Percentiles rank a stretch among this genome's conserved stretches.
phyloP scores from a whole-genome alignment of 2,329 filamentous ascomycete genomes.

The Clonostachys sp. region DNA sequence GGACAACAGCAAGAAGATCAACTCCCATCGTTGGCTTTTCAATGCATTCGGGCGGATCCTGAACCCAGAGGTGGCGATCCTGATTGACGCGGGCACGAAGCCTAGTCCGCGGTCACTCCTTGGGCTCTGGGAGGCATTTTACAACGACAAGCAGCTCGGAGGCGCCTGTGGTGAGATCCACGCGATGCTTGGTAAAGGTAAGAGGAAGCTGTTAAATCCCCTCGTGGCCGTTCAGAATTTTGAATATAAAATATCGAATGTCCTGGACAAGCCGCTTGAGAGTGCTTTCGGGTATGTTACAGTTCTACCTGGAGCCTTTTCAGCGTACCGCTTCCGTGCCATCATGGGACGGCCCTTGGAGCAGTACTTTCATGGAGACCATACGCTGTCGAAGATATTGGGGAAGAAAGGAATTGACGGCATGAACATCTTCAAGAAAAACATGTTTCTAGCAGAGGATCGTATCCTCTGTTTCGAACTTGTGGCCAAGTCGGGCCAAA shows the following conservation, averaged over 20 bases:
- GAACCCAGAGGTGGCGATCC: constrained; percentile 87
- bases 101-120: constrained; percentile 81
- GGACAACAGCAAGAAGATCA: constrained; percentile 98
- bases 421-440: constrained; percentile 99
- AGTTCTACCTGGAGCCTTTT: constrained; percentile 92
- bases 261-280: constrained; percentile 89
- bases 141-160: constrained; percentile 40
- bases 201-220: constrained; percentile 84
- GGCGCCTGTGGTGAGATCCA: constrained; percentile 65
- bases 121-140: constrained; percentile 83
- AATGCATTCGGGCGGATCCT: constrained; percentile 89
- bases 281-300: constrained; percentile 91
- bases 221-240: constrained; percentile 91
- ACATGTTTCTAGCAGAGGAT: constrained; percentile 99
- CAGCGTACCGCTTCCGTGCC: constrained; percentile 86
- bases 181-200: constrained; percentile 83
- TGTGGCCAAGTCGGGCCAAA: constrained; percentile 90
- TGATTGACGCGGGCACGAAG: constrained; percentile 91
- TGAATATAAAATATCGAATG: constrained; percentile 97
- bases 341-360: constrained; percentile 92
- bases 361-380: constrained; percentile 96
- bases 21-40: constrained; percentile 93
- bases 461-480: constrained; percentile 96
- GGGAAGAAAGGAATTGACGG: constrained; percentile 96
- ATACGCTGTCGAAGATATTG: constrained; percentile 84